phyloP scores from a whole-genome alignment of 2,329 filamentous ascomycete species.

The Diplodia seriata region DNA sequence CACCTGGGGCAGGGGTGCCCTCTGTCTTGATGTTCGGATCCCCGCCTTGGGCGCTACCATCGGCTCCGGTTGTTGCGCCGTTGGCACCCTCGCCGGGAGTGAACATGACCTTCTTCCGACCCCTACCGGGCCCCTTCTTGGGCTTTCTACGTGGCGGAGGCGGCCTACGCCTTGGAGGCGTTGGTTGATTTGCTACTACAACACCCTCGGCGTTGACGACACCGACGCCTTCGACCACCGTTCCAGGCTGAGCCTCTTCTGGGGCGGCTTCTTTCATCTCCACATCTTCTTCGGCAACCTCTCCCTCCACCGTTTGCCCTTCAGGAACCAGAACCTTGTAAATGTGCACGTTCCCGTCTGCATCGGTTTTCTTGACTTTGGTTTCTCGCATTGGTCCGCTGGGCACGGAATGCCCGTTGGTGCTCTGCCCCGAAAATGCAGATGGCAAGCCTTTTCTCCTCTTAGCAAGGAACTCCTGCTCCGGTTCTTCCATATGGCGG shows the following conservation, averaged over 20 bases:
- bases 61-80: slow-evolving; percentile 43
- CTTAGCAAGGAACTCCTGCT: slow-evolving; percentile 68
- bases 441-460: slow-evolving; percentile 65
- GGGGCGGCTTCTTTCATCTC: slow-evolving; percentile 53
- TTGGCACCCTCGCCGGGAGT: slow-evolving; percentile 53
- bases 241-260: slow-evolving; percentile 56
- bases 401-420: slow-evolving; percentile 7
- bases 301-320: slow-evolving; percentile 80
- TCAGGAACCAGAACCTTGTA: slow-evolving; percentile 84
- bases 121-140: slow-evolving; percentile 76
- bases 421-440: slow-evolving; percentile 37
- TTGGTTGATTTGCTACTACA: slow-evolving; percentile 60
- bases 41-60: slow-evolving; percentile 39
- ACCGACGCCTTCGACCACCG: slow-evolving; percentile 65
- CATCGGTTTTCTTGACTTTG: slow-evolving; percentile 79
- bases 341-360: slow-evolving; percentile 78
- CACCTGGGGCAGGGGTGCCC: slow-evolving; percentile 50
- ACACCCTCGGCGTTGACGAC: slow-evolving; percentile 68
- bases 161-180: slow-evolving; percentile 67
- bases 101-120: slow-evolving; percentile 76
- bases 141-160: slow-evolving; percentile 81
- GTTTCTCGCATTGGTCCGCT: slow-evolving; percentile 70
- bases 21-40: slow-evolving; percentile 46
- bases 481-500: slow-evolving; percentile 63
- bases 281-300: slow-evolving; percentile 69